Percentiles rank a stretch among this genome's conserved stretches.
Conservation (phyloP, 176 grass and related monocot genomes). For the Coix lacrymajobi region DNA sequence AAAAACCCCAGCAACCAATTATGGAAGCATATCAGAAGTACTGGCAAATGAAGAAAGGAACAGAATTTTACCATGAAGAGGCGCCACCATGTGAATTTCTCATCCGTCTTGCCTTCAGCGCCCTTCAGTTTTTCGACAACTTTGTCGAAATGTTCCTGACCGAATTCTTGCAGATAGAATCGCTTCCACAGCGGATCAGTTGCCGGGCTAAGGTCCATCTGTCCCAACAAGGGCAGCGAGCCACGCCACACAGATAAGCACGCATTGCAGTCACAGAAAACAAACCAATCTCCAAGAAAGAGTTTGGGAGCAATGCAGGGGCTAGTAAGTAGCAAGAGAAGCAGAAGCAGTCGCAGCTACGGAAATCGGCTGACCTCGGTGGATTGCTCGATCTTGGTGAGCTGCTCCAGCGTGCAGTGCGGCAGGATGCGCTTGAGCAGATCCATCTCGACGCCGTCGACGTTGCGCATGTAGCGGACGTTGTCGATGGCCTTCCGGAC, state of each 20-base stretch:
- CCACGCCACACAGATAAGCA: neutral
- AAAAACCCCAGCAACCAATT: neutral
- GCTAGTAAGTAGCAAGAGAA: neutral
- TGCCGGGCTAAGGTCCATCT: conserved; percentile 41
- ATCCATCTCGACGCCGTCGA: conserved; percentile 30
- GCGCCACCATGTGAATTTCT: conserved; percentile 29
- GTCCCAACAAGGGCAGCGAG: neutral
- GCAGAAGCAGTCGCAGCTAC: neutral
- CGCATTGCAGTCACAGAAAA: too few species aligned
- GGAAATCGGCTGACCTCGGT: conserved; percentile 8
- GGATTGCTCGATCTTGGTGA: conserved; percentile 11
- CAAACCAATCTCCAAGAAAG: neutral
- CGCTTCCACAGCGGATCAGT: conserved; percentile 40
- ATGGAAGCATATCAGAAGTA: neutral
- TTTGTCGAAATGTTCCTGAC: neutral
- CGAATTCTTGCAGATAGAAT: conserved; percentile 39
- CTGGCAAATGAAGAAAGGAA: neutral
- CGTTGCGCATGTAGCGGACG: conserved; percentile 8
- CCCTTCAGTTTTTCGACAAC: conserved; percentile 14
- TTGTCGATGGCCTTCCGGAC: conserved; percentile 32
- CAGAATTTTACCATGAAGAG: conserved; percentile 28
- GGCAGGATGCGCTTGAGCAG: conserved; percentile 51
- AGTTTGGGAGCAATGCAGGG: neutral
- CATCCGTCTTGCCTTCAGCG: neutral
- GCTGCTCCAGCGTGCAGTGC: conserved; percentile 36